These are phyloP conservation scores for Colletotrichum tropicale DNA, from an alignment of 2,329 filamentous ascomycete species.

Conservation along the genomic window DNA sequence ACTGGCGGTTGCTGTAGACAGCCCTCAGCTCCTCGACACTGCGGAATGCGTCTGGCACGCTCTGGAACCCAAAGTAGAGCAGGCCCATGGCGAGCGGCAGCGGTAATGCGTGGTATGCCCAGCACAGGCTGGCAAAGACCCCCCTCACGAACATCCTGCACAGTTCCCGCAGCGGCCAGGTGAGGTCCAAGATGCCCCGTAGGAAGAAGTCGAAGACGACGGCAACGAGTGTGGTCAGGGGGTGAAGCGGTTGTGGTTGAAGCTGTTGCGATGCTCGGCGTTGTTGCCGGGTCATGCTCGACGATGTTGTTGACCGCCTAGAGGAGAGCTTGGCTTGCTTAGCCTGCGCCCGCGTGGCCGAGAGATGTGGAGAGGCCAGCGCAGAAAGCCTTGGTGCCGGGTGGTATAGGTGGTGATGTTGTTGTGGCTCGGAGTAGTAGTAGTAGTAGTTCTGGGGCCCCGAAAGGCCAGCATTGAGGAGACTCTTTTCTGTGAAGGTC, in stretches of 20 bases:
- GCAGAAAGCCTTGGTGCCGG: slow-evolving; percentile 16
- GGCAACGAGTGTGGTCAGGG: slow-evolving; percentile 1
- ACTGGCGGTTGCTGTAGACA: background rate
- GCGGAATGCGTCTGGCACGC: slow-evolving; percentile 4
- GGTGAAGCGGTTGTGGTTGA: slow-evolving; percentile 5
- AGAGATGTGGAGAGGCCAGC: slow-evolving; percentile 1
- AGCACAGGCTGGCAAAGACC: slow-evolving; percentile 5
- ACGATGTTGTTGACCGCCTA: background rate
- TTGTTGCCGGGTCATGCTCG: slow-evolving; percentile 5
- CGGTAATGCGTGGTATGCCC: slow-evolving; percentile 13
- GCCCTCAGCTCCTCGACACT: slow-evolving; percentile 8
- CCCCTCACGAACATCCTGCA: slow-evolving; percentile 1
- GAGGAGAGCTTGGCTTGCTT: slow-evolving; percentile 7
- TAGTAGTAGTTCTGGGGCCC: slow-evolving; percentile 18
- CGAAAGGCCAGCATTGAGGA: slow-evolving; percentile 16
- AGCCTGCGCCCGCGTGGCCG: background rate
- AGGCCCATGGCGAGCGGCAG: slow-evolving; percentile 13
- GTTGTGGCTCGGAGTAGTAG: background rate
- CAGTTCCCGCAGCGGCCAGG: slow-evolving; percentile 10
- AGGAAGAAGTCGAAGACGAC: slow-evolving; percentile 14
- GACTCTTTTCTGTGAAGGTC: slow-evolving; percentile 14
- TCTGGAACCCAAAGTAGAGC: slow-evolving; percentile 16
- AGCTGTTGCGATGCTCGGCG: background rate
- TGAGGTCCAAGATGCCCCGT: slow-evolving; percentile 11
- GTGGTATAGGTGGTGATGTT: slow-evolving; percentile 10